phyloP scores from a whole-genome alignment of 2,329 filamentous ascomycete species.

The Neodidymelliopsis sp. region DNA sequence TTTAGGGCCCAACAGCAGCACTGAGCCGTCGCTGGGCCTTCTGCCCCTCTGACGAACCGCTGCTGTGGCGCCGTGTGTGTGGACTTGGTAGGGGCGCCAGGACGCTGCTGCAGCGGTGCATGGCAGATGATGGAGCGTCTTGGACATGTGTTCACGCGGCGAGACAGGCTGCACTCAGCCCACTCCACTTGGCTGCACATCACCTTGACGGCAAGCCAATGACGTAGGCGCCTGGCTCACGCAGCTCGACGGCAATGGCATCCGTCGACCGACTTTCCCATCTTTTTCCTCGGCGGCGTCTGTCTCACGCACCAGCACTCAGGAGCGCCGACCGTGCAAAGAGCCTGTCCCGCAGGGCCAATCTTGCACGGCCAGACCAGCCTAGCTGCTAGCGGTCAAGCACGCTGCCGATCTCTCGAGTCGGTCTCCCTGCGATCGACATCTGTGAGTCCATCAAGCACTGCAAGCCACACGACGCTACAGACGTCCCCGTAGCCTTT shows the following conservation, averaged over 20 bases:
- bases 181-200: conserved; percentile 15
- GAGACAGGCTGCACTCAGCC: background rate
- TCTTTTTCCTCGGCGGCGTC: conserved; percentile 1
- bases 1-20: conserved; percentile 4
- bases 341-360: background rate
- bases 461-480: conserved; percentile 18
- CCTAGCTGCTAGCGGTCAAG: conserved; percentile 19
- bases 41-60: background rate
- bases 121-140: background rate
- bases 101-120: background rate
- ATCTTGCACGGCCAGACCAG: conserved; percentile 10
- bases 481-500: conserved; percentile 14
- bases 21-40: background rate
- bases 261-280: conserved; percentile 10
- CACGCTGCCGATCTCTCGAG: conserved; percentile 25
- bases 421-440: conserved; percentile 26
- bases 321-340: background rate
- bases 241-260: conserved; percentile 5
- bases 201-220: background rate
- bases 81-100: background rate
- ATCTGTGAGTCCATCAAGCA: conserved; percentile 26
- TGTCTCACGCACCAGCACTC: background rate
- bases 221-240: background rate
- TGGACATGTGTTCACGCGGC: conserved; percentile 3
- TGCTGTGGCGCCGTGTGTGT: background rate